These are phyloP conservation scores for Solanum etuberosum DNA, from an alignment of 257 asterid species.

Conservation along the genomic window DNA sequence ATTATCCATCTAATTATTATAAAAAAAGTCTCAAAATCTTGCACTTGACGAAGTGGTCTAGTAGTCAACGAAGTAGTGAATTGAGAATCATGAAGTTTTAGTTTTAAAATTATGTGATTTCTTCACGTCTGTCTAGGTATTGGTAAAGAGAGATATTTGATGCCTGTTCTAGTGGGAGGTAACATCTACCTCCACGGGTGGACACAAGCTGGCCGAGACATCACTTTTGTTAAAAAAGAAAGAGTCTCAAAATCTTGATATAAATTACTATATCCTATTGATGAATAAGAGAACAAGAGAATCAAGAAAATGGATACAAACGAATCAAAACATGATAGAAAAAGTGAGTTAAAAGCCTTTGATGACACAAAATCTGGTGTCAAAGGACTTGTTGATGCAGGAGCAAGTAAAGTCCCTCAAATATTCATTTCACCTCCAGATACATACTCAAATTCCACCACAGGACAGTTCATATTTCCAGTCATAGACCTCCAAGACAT, in stretches of 20 bases:
- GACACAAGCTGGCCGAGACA: accelerated
- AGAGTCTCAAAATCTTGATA: not conserved
- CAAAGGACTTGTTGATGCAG: conserved; percentile 21
- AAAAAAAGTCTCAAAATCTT: not conserved
- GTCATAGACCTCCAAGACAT: conserved; percentile 11
- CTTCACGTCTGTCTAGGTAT: accelerated
- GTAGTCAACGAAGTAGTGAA: accelerated
- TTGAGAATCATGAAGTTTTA: accelerated
- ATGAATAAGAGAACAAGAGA: not conserved
- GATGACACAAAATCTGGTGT: conserved; percentile 21
- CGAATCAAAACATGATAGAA: conserved; percentile 1
- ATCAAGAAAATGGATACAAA: not conserved
- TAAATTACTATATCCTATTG: not conserved
- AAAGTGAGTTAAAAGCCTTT: conserved; percentile 9
- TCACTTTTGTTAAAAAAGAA: not conserved
- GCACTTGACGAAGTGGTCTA: accelerated
- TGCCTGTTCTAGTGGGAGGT: not conserved
- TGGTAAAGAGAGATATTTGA: accelerated
- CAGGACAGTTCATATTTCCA: not conserved
- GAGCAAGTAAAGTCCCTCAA: conserved; percentile 8
- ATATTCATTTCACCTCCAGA: conserved; percentile 8
- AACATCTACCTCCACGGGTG: accelerated
- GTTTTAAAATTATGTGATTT: not conserved
- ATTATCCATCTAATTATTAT: not conserved
- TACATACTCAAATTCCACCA: not conserved